Evolutionary conservation across 768 basidiomycete species (phyloP).

Genomic region (Phylloporus sp.): DNA sequence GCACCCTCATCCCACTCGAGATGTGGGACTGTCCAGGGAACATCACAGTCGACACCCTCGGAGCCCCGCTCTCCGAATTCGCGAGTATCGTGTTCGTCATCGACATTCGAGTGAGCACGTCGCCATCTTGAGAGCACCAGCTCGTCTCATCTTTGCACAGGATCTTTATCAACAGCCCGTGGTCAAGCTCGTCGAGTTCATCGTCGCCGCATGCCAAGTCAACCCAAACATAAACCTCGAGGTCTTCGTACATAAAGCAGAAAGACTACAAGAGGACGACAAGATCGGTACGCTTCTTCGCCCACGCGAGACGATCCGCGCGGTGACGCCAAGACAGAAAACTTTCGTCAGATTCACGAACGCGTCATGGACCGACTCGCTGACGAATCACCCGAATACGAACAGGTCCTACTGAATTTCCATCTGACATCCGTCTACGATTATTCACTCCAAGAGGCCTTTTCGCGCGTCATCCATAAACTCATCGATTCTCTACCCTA

Average conservation of each 20-base stretch:
- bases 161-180: constrained; percentile 84
- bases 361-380: constrained; percentile 77
- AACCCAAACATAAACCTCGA: constrained; percentile 79
- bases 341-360: constrained; percentile 86
- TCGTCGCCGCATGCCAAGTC: constrained; percentile 67
- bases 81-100: constrained; percentile 89
- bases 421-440: constrained; percentile 93
- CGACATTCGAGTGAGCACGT: constrained; percentile 74
- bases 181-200: constrained; percentile 74
- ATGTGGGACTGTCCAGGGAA: constrained; percentile 95
- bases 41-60: constrained; percentile 73
- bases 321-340: constrained; percentile 50
- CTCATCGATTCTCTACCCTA: constrained; percentile 80
- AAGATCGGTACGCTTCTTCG: constrained; percentile 59
- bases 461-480: constrained; percentile 85
- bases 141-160: constrained; percentile 34
- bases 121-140: neutral
- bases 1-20: constrained; percentile 88
- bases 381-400: constrained; percentile 72
- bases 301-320: neutral
- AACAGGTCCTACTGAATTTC: constrained; percentile 77
- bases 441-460: constrained; percentile 86
- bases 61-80: constrained; percentile 70
- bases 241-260: constrained; percentile 94
- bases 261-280: constrained; percentile 87